phyloP scores from a whole-genome alignment of 2,329 filamentous ascomycete genomes.

The Stagonosporopsis cucurbitacearum region DNA sequence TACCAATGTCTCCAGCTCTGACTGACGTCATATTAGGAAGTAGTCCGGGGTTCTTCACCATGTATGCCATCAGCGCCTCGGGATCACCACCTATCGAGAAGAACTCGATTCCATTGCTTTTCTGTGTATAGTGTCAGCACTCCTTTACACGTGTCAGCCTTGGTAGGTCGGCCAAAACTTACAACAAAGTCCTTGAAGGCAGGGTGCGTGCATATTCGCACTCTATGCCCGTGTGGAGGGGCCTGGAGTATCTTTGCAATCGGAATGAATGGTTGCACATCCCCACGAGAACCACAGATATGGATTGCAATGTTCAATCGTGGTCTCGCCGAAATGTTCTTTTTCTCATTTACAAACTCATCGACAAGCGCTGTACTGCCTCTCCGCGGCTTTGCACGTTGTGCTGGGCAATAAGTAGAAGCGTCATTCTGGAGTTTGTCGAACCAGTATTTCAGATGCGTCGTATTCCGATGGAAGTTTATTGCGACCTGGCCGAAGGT shows the following conservation, averaged over 20 bases:
- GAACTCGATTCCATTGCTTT: conserved; percentile 47
- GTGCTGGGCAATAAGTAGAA: conserved; percentile 1
- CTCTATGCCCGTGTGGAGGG: conserved; percentile 31
- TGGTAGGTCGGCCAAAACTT: conserved; percentile 1
- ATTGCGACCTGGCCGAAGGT: conserved; percentile 26
- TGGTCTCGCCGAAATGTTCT: conserved; percentile 9
- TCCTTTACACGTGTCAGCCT: not conserved
- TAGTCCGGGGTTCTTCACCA: conserved; percentile 58
- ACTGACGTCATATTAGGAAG: conserved; percentile 38
- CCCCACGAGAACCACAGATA: conserved; percentile 60
- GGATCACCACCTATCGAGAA: conserved; percentile 46
- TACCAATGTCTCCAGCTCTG: conserved; percentile 43
- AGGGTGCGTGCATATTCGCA: conserved; percentile 40
- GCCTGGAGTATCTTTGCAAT: conserved; percentile 58
- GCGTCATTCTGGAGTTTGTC: conserved; percentile 20
- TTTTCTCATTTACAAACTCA: conserved; percentile 8
- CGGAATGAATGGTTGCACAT: conserved; percentile 67
- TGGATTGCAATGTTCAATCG: conserved; percentile 62
- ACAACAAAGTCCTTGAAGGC: conserved; percentile 28
- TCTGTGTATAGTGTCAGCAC: conserved; percentile 1
- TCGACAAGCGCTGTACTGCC: conserved; percentile 11
- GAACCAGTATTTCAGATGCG: conserved; percentile 26
- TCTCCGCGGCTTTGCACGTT: conserved; percentile 7
- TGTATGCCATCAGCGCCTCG: conserved; percentile 57
- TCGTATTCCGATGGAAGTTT: conserved; percentile 27